These are phyloP conservation scores for Acanthamoeba sp. DNA, from an alignment of 208 protist species.

Conservation along the genomic window DNA sequence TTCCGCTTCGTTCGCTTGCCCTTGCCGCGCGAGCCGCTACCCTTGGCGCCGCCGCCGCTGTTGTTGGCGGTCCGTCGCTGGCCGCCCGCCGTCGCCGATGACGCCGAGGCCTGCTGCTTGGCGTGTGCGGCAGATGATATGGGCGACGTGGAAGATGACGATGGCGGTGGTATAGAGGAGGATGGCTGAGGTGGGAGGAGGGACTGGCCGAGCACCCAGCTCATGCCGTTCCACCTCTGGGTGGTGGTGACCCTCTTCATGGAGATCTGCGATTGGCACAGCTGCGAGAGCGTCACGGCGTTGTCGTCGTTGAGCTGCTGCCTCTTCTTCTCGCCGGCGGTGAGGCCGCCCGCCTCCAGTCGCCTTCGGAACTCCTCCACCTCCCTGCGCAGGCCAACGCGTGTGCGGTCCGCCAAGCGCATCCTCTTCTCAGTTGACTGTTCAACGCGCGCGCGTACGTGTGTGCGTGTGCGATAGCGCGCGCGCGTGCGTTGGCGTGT, in stretches of 20 bases:
- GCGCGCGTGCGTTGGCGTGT: background rate
- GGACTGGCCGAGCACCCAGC: conserved; percentile 31
- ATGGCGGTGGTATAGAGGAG: background rate
- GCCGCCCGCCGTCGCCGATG: background rate
- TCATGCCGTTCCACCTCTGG: conserved; percentile 28
- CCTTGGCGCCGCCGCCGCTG: background rate
- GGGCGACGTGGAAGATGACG: background rate
- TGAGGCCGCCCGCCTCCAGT: background rate
- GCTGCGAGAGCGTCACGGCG: background rate
- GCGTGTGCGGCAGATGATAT: background rate
- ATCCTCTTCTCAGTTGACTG: too few species aligned
- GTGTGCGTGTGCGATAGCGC: background rate
- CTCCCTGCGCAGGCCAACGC: background rate
- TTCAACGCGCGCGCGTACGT: too few species aligned
- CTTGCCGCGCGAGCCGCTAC: background rate
- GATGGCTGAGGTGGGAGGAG: background rate
- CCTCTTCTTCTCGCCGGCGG: background rate
- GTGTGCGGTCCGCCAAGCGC: too few species aligned
- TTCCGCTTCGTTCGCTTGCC: background rate
- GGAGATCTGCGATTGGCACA: conserved; percentile 26
- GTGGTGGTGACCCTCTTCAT: background rate
- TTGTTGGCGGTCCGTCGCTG: background rate
- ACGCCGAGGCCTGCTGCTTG: background rate
- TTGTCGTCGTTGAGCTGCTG: conserved; percentile 26
- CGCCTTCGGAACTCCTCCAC: conserved; percentile 10